Conservation (phyloP, 2,329 filamentous ascomycete species). For the Hypomyces perniciosus region DNA sequence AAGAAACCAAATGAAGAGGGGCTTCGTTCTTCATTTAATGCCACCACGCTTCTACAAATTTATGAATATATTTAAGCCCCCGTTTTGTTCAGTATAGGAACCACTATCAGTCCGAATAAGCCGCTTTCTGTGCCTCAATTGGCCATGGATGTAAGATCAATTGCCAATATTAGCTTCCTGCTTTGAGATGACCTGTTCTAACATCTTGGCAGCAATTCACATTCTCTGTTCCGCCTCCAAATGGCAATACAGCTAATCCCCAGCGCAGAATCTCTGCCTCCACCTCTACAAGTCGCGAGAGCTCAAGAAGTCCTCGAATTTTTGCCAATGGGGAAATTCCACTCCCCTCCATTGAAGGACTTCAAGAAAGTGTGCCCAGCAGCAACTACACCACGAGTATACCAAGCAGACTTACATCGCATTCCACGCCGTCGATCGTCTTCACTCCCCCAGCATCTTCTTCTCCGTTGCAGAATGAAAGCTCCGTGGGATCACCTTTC, state of each 20-base stretch:
- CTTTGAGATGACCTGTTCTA: too few relatives aligned
- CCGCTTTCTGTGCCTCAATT: too few relatives aligned
- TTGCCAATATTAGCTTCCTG: too few relatives aligned
- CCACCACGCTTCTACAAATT: too few relatives aligned
- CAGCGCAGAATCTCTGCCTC: neutral
- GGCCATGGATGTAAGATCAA: neutral
- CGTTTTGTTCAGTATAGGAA: too few relatives aligned
- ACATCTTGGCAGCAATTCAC: neutral
- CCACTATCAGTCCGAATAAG: too few relatives aligned
- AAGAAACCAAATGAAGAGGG: too few relatives aligned
- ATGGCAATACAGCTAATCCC: neutral
- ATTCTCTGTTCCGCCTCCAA: neutral
- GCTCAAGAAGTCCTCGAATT: neutral
- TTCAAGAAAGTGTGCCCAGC: neutral
- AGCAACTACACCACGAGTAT: constrained; percentile 14
- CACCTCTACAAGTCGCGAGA: neutral
- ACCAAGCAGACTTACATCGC: neutral
- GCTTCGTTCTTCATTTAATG: too few relatives aligned
- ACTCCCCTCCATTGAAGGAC: constrained; percentile 14
- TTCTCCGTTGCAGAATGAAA: neutral
- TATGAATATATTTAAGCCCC: too few relatives aligned
- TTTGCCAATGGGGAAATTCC: constrained; percentile 9
- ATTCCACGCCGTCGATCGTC: constrained; percentile 3
- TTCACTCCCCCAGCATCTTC: neutral
- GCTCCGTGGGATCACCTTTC: neutral